Evolutionary conservation across 2,329 filamentous ascomycete species (phyloP).

Genomic region (Dendryphion nanum): DNA sequence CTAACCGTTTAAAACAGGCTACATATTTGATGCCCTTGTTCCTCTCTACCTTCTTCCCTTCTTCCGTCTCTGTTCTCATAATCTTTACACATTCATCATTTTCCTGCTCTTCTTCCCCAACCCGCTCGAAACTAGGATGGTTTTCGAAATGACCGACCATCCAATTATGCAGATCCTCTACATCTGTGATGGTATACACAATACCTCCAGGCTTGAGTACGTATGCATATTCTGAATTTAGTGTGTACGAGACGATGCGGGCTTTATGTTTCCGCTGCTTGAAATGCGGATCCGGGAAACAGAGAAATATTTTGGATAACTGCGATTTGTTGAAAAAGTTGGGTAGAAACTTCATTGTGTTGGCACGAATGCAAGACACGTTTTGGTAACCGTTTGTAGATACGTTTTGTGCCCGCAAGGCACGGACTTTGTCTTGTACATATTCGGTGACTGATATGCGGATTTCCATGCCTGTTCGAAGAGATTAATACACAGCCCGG

Average conservation of each 20-base stretch:
- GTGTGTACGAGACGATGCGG: conserved; percentile 81
- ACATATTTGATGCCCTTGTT: conserved; percentile 91
- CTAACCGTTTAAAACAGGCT: conserved; percentile 77
- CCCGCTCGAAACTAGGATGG: conserved; percentile 75
- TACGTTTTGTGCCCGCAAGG: conserved; percentile 66
- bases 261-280: conserved; percentile 97
- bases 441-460: conserved; percentile 86
- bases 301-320: conserved; percentile 90
- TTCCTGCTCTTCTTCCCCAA: conserved; percentile 66
- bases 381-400: conserved; percentile 69
- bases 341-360: conserved; percentile 99
- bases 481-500: too few relatives aligned
- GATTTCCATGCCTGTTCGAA: conserved; percentile 89
- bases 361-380: conserved; percentile 82
- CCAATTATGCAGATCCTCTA: conserved; percentile 90
- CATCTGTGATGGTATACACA: conserved; percentile 96
- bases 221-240: conserved; percentile 93
- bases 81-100: conserved; percentile 68
- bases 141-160: conserved; percentile 83
- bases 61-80: conserved; percentile 86
- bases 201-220: conserved; percentile 79
- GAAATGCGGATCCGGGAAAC: conserved; percentile 98
- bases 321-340: conserved; percentile 88
- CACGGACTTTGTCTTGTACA: conserved; percentile 82
- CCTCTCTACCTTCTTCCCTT: conserved; percentile 92